Base-by-base conservation (phyloP, 441 rosid genomes). In the Mallotus japonicus region DNA sequence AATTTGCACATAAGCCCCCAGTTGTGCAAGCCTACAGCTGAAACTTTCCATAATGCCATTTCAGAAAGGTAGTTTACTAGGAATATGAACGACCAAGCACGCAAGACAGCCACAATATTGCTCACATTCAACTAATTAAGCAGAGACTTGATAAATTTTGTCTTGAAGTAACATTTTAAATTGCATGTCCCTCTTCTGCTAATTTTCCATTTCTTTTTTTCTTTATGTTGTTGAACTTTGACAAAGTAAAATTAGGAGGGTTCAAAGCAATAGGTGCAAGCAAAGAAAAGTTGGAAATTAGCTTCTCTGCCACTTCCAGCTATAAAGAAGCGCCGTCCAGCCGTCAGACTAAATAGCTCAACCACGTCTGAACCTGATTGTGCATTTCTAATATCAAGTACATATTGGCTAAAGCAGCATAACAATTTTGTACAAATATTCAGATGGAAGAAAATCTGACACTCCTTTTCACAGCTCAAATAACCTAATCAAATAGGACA, bases 251-350 rank as follows among this genome's bases (percentile, higher is more conserved):
- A 47, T 72, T 54, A 34, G 20, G 20, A 71, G 47, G 6, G 32
- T 62, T 61, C 14, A 49, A 50, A 7, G 47, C 37, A 70, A 59
- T 6, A 66, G n/a, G 53, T 22, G 59, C 59, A 24, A 60, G 50
- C 34, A 42, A 6, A 37, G 2, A 46, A 57, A 56, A 63, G 19
- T 47, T 12, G 40, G 32, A 62, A 70, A 8, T 59, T 64, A 19
- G 61, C 64, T 62, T 32, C 22, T 62, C 73, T 16, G 22, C 62
- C 15, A 55, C 58, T 44, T 46, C 56, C 58, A 53, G 15, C 70
- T 57, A 24, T 15, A 67, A 50, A 19, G 7, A n/a, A 59, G 37
- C 1, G 8, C 28, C 19, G 24, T 16, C 64, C 28, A 58, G 22
- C 24, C 14, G 44, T 50, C 5, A 22, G 44, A 40, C 16, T 6